A percentile compares a stretch with the other conserved stretches of the same genome.
Conservation (phyloP, 495 filamentous ascomycete genomes). For the Neurospora discreta region DNA sequence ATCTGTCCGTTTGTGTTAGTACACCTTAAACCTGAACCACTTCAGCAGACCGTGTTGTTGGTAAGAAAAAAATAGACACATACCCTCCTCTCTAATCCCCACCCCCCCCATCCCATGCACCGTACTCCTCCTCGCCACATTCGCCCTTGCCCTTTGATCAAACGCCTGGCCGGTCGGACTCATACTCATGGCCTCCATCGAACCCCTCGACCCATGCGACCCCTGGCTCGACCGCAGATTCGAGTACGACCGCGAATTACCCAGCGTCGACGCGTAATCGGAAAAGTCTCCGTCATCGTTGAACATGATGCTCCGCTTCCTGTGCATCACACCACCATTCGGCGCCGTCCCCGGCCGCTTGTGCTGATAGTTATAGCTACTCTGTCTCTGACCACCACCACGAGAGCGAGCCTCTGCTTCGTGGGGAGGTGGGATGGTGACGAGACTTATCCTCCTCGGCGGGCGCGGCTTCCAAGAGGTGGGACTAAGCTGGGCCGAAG, state of each 20-base stretch:
- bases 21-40: too few species aligned
- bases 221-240: not conserved
- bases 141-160: not conserved
- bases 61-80: too few species aligned
- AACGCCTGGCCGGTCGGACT: not conserved
- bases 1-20: not conserved
- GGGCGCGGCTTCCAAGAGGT: not conserved
- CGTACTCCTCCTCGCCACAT: conserved; percentile 2
- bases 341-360: not conserved
- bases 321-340: not conserved
- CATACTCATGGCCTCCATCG: not conserved
- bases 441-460: not conserved
- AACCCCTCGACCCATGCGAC: not conserved
- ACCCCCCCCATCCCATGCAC: conserved; percentile 1
- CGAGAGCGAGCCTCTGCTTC: not conserved
- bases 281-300: not conserved
- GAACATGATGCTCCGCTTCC: not conserved
- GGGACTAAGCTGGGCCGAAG: not conserved
- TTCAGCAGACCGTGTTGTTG: too few species aligned
- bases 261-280: not conserved
- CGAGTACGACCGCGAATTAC: not conserved
- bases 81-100: conserved; percentile 9
- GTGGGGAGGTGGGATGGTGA: not conserved
- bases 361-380: not conserved
- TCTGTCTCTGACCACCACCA: not conserved